These are phyloP conservation scores for Trametes coccinea DNA, from an alignment of 768 basidiomycete genomes.

Conservation along the genomic window DNA sequence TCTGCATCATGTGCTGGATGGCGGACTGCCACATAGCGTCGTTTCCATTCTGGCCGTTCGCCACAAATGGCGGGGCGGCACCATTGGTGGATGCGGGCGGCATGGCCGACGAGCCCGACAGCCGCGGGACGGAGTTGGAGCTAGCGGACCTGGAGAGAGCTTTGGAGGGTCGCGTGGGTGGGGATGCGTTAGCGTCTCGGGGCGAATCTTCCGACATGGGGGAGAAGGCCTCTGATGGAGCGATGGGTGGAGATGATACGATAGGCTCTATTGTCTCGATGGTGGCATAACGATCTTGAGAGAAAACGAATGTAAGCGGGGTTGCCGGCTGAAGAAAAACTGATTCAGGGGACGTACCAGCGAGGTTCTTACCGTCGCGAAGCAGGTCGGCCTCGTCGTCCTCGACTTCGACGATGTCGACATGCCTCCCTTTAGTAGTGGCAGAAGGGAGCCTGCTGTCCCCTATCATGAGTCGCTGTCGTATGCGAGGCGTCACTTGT, in stretches of 20 bases:
- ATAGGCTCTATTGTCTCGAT: constrained; percentile 48
- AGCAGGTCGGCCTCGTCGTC: constrained; percentile 41
- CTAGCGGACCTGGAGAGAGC: constrained; percentile 9
- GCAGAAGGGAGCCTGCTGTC: constrained; percentile 32
- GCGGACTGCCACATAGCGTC: constrained; percentile 49
- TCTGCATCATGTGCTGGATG: constrained; percentile 49
- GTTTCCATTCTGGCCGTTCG: constrained; percentile 34
- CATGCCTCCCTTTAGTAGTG: constrained; percentile 39
- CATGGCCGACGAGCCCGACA: background rate
- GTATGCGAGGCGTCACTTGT: constrained; percentile 50
- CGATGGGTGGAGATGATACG: constrained; percentile 36
- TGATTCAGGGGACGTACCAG: constrained; percentile 13
- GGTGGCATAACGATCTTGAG: constrained; percentile 42
- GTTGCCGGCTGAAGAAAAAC: background rate
- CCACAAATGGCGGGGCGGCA: constrained; percentile 5
- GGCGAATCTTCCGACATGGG: constrained; percentile 8
- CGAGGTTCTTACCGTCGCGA: constrained; percentile 3
- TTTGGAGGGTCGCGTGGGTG: constrained; percentile 2
- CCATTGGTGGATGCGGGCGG: constrained; percentile 6
- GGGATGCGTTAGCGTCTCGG: background rate
- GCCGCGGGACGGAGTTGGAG: constrained; percentile 1
- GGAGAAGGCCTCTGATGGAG: constrained; percentile 34
- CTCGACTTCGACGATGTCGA: constrained; percentile 38
- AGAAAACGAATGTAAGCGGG: background rate
- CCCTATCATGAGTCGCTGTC: constrained; percentile 69